A percentile compares a stretch with the other conserved stretches of the same genome.
Evolutionary conservation across 2,329 filamentous ascomycete genomes (phyloP).

Genomic region (Trichoderma endophyticum): DNA sequence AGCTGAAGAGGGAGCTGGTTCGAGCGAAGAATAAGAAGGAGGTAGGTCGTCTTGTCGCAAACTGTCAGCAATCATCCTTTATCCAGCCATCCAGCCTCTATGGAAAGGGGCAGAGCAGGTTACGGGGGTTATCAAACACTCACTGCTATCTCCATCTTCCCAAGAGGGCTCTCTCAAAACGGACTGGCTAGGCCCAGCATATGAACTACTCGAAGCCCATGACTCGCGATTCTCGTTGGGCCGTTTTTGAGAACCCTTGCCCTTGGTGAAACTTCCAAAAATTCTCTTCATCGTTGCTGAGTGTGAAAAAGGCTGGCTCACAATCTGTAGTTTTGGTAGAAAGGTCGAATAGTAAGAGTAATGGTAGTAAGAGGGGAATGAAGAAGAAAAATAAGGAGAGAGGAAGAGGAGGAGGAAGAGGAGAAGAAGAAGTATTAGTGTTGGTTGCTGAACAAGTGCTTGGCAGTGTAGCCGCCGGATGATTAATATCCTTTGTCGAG

Average conservation of each 20-base stretch:
- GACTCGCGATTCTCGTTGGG: not conserved
- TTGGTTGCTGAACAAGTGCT: not conserved
- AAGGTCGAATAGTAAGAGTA: not conserved
- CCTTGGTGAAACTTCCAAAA: not conserved
- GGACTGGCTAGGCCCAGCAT: not conserved
- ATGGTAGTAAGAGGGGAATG: not conserved
- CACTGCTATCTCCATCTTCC: not conserved
- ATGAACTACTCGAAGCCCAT: not conserved
- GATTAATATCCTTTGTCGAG: not conserved
- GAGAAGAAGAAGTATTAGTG: not conserved
- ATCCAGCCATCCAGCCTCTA: not conserved
- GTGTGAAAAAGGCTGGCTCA: not conserved
- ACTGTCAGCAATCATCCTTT: not conserved
- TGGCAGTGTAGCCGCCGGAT: not conserved
- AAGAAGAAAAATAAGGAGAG: not conserved
- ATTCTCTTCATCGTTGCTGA: not conserved
- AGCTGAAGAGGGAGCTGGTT: not conserved
- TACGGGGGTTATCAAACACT: not conserved
- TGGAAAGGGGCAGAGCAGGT: not conserved
- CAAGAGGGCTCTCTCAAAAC: not conserved
- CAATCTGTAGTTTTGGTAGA: not conserved
- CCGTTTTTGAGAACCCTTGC: not conserved
- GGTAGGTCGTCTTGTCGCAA: not conserved
- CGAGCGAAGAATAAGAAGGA: not conserved
- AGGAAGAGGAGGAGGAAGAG: not conserved